Evolutionary conservation across 345 rosid genomes (phyloP), one percentile per base, ranked within the genome.

Genomic region (Capsella bursapastoris): DNA sequence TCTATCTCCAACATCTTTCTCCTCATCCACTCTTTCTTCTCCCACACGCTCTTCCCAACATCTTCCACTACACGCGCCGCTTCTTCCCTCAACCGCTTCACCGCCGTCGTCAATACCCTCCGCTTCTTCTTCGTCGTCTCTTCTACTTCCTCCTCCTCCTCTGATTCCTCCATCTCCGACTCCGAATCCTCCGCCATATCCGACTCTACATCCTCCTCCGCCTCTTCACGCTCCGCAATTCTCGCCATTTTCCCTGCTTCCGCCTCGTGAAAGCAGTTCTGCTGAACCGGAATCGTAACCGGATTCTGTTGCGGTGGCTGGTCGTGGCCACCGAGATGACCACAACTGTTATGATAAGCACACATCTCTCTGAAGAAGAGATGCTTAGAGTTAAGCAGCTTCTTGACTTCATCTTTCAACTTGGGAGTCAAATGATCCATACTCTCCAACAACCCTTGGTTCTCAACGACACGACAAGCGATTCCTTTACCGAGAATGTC

Each of bases 361-460:
- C 99, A 95, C 99, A 95, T 95, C 80, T 95, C 98, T 57, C 92
- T 76, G 62, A 92, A 95, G 76, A 95, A 95, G 68, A 95, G 79
- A 80, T 95, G 99, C 68, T 95, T 95, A 43, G 99, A 95, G 68
- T 88, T 92, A 58, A 95, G 83, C 73, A 95, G 73, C 57, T 89
- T 95, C 83, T 78, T 85, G 38, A 82, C 97, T 72, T 95, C 99
- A 7, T 92, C 96, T 82, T 90, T 95, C 88, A 88, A 66, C 64
- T 89, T 95, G 0, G 87, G 84, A 1, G 85, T 41, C 68, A 95
- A 63, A 73, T 89, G 83, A 67, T 90, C 96, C 99, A 95, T 95
- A 0, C 82, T 72, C 9, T 88, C 98, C 6, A 95, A 85, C 86
- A 95, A 78, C 12, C 79, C 80, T 57, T 90, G 97, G 77, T 92